phyloP scores from a whole-genome alignment of 768 basidiomycete genomes.

The Termitomyces titanicus region DNA sequence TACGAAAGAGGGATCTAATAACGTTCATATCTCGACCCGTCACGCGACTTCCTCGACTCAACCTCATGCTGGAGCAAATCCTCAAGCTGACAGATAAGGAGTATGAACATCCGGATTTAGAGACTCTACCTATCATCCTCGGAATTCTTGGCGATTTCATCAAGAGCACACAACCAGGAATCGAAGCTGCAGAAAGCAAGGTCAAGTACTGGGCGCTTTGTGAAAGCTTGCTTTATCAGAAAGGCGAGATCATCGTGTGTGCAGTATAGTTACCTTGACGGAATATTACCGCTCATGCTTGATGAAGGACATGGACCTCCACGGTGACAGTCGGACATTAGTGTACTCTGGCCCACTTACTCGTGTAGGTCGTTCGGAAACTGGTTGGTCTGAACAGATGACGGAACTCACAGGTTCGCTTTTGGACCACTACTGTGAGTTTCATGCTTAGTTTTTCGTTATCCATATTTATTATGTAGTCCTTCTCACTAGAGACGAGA shows the following conservation, averaged over 20 bases:
- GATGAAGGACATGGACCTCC: constrained; percentile 75
- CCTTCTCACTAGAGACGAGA: constrained; percentile 61
- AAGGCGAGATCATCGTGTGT: constrained; percentile 79
- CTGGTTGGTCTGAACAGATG: constrained; percentile 76
- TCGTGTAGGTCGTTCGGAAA: constrained; percentile 59
- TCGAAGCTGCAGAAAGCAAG: constrained; percentile 86
- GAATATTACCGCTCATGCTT: background rate
- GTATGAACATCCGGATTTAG: constrained; percentile 74
- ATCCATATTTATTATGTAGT: constrained; percentile 36
- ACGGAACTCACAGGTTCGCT: constrained; percentile 61
- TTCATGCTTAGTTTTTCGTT: background rate
- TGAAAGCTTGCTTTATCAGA: constrained; percentile 70
- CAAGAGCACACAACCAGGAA: constrained; percentile 86
- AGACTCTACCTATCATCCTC: constrained; percentile 70
- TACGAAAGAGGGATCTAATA: constrained; percentile 72
- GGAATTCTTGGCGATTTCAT: constrained; percentile 67
- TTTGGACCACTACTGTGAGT: constrained; percentile 75
- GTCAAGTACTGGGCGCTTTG: constrained; percentile 84
- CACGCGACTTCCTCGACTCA: constrained; percentile 81
- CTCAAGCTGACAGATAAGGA: constrained; percentile 61
- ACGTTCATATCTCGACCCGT: constrained; percentile 85
- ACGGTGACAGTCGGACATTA: constrained; percentile 70
- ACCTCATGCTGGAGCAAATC: constrained; percentile 68
- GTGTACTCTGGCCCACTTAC: constrained; percentile 63
- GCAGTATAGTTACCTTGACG: background rate